Conservation (phyloP, 805 yeast genomes). For the Candida dajiaensis region DNA sequence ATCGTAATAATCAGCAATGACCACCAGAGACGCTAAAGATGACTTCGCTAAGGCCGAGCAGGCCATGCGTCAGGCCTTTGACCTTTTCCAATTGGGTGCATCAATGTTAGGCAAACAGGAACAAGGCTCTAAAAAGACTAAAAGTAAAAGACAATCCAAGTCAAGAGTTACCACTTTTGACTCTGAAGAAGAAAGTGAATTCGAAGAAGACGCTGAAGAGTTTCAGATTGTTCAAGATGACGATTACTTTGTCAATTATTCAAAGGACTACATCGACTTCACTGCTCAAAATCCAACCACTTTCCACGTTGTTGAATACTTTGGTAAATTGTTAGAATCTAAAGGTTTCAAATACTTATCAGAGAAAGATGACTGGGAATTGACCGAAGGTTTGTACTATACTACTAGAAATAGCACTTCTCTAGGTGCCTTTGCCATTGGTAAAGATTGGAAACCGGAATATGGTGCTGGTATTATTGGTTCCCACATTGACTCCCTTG, state of each 20-base stretch:
- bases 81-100: slow-evolving; percentile 20
- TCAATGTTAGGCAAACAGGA: slow-evolving; percentile 14
- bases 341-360: slow-evolving; percentile 61
- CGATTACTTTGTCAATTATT: slow-evolving; percentile 26
- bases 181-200: slow-evolving; percentile 15
- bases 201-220: slow-evolving; percentile 11
- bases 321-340: slow-evolving; percentile 40
- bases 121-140: slow-evolving; percentile 1
- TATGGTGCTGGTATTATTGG: slow-evolving; percentile 68
- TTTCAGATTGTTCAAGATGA: slow-evolving; percentile 5
- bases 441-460: slow-evolving; percentile 57
- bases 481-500: slow-evolving; percentile 69
- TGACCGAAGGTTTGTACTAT: slow-evolving; percentile 50
- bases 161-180: slow-evolving; percentile 18
- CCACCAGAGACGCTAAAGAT: slow-evolving; percentile 1
- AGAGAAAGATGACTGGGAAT: slow-evolving; percentile 46
- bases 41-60: slow-evolving; percentile 14
- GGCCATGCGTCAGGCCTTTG: slow-evolving; percentile 22
- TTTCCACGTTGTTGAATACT: slow-evolving; percentile 58
- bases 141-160: neutral
- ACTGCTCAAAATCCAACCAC: slow-evolving; percentile 70
- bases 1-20: neutral
- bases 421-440: slow-evolving; percentile 65
- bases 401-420: slow-evolving; percentile 65
- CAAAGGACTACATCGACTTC: slow-evolving; percentile 60